phyloP scores from a whole-genome alignment of 192 early-diverging fungal genomes.

The Umbelopsis sp. region DNA sequence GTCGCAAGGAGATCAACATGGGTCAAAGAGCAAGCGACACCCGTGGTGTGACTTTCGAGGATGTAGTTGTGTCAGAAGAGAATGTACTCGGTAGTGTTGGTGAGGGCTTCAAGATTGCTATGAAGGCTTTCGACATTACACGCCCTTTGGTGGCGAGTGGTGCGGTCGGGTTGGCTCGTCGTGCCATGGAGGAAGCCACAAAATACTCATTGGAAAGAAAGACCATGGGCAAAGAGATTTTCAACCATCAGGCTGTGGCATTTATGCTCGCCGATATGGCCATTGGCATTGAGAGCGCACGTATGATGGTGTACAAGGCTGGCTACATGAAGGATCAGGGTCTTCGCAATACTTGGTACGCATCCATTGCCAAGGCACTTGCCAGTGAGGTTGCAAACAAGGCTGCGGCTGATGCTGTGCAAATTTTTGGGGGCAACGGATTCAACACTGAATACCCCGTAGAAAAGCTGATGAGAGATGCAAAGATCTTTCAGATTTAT shows the following conservation, averaged over 20 bases:
- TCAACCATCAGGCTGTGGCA: constrained; percentile 88
- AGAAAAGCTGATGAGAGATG: constrained; percentile 93
- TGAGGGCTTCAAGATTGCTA: constrained; percentile 95
- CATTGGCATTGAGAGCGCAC: constrained; percentile 88
- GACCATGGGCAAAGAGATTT: constrained; percentile 92
- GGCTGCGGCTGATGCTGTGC: constrained; percentile 86
- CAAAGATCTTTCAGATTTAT: constrained; percentile 96
- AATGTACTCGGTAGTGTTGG: constrained; percentile 75
- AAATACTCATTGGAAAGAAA: constrained; percentile 90
- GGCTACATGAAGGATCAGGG: constrained; percentile 86
- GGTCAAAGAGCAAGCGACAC: constrained; percentile 95
- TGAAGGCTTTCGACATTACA: constrained; percentile 95
- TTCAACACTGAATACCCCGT: constrained; percentile 91
- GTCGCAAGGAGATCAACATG: constrained; percentile 97
- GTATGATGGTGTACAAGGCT: constrained; percentile 81
- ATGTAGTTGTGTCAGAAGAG: constrained; percentile 81
- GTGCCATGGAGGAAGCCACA: constrained; percentile 91
- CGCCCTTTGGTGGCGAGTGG: constrained; percentile 88
- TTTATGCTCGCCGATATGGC: constrained; percentile 98
- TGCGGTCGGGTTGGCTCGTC: constrained; percentile 88
- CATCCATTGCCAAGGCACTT: constrained; percentile 89
- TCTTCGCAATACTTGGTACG: constrained; percentile 89
- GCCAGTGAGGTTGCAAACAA: constrained; percentile 85
- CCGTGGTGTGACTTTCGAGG: constrained; percentile 85
- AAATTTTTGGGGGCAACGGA: constrained; percentile 92